phyloP scores from a whole-genome alignment of 2,329 filamentous ascomycete species.

The Tolypocladium capitatum region DNA sequence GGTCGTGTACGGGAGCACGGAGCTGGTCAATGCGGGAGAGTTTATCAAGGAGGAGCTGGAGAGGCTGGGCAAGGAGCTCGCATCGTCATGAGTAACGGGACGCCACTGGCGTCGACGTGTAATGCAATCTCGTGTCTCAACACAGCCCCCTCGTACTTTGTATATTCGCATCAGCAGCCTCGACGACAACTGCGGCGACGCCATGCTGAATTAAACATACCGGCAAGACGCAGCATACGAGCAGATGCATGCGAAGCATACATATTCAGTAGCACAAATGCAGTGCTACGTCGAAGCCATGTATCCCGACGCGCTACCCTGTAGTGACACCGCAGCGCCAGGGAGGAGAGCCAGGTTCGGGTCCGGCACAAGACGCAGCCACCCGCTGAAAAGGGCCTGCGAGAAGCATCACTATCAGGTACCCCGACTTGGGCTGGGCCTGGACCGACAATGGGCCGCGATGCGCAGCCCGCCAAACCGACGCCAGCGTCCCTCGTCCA shows the following conservation, averaged over 20 bases:
- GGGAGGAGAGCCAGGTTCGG: not conserved
- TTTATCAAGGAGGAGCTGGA: conserved; percentile 53
- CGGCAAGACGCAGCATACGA: no score
- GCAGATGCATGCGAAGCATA: no score
- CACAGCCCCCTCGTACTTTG: no score
- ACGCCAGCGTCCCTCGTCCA: not conserved
- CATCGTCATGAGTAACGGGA: conserved; percentile 12
- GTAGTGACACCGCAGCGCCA: not conserved
- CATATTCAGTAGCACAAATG: not conserved
- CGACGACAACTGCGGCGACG: no score
- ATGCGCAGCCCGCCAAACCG: not conserved
- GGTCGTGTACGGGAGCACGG: conserved; percentile 91
- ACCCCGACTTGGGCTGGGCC: not conserved
- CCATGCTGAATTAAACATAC: no score
- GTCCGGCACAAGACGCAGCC: not conserved
- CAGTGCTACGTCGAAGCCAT: not conserved
- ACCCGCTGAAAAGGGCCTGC: not conserved
- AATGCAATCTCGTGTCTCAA: no score
- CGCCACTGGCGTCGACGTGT: not conserved
- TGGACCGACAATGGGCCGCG: not conserved
- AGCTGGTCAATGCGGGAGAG: conserved; percentile 56
- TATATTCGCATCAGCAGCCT: no score
- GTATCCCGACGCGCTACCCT: not conserved
- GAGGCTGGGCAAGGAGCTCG: conserved; percentile 45
- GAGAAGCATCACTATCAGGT: not conserved